phyloP scores from a whole-genome alignment of 306 rosid genomes.

The Cyclanthera cordifolia region DNA sequence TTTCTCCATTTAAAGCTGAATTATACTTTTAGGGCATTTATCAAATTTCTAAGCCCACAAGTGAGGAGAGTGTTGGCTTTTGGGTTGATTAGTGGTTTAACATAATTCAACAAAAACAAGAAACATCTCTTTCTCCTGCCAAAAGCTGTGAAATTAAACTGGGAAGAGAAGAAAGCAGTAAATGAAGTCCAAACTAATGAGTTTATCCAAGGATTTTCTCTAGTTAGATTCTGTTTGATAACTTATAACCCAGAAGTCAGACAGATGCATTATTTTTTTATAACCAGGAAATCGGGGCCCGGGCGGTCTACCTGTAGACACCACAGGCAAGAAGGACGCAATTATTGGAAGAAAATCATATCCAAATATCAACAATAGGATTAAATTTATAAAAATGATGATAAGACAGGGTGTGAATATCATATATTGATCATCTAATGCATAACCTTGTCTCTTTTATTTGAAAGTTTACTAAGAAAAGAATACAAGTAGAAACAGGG shows the following conservation, averaged over 20 bases:
- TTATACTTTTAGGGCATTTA: too few species aligned
- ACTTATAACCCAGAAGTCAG: neutral
- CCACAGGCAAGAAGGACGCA: neutral
- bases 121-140: neutral
- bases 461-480: neutral
- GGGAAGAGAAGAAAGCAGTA: neutral
- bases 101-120: neutral
- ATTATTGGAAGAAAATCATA: neutral
- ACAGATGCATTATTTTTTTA: too few species aligned
- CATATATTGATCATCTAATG: neutral
- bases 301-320: too few species aligned
- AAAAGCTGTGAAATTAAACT: neutral
- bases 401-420: neutral
- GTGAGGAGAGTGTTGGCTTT: too few species aligned
- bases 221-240: neutral
- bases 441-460: neutral
- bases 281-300: too few species aligned
- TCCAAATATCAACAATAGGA: neutral
- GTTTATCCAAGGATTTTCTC: neutral
- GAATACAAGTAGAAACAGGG: neutral
- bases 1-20: too few species aligned
- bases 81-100: too few species aligned
- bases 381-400: neutral
- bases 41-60: too few species aligned
- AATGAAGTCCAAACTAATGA: neutral